A percentile compares a stretch with the other conserved stretches of the same genome.
phyloP scores from a whole-genome alignment of 2,329 filamentous ascomycete species.

The Myotisia sp. region DNA sequence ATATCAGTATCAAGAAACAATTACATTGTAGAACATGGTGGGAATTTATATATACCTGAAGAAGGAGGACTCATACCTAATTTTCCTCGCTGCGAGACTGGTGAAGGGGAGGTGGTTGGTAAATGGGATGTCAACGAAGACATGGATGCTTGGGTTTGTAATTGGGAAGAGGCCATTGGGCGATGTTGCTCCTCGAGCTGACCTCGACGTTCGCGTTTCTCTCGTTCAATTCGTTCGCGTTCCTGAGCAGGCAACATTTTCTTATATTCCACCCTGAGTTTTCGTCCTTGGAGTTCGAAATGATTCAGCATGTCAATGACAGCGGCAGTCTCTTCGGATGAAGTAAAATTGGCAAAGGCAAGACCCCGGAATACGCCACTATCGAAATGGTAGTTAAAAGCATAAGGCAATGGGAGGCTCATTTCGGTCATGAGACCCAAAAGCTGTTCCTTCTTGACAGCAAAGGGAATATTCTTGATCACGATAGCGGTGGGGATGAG shows the following conservation, averaged over 20 bases:
- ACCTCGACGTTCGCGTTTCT: constrained; percentile 89
- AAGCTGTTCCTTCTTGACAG: constrained; percentile 91
- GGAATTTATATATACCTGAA: not conserved
- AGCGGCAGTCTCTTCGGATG: constrained; percentile 76
- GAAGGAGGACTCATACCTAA: constrained; percentile 19
- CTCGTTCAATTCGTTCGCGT: constrained; percentile 86
- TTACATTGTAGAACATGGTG: not conserved
- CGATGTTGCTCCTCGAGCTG: constrained; percentile 96
- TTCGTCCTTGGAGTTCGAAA: constrained; percentile 85
- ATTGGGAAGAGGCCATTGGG: constrained; percentile 47
- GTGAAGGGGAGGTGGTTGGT: constrained; percentile 51
- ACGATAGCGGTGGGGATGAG: constrained; percentile 96
- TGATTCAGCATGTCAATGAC: constrained; percentile 94
- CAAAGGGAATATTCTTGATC: constrained; percentile 99
- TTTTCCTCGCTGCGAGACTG: constrained; percentile 44
- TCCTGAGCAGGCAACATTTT: constrained; percentile 96
- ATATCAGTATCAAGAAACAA: constrained; percentile 11
- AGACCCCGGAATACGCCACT: constrained; percentile 92
- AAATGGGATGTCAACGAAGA: constrained; percentile 58
- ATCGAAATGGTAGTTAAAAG: constrained; percentile 99
- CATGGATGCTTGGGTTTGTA: constrained; percentile 76
- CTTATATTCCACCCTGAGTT: constrained; percentile 95
- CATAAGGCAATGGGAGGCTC: constrained; percentile 85
- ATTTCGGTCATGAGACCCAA: constrained; percentile 88
- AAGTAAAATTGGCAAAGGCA: constrained; percentile 97